Evolutionary conservation across 768 basidiomycete species (phyloP), one percentile per base, ranked within the genome.

Genomic region (Hemileccinum impolitum): DNA sequence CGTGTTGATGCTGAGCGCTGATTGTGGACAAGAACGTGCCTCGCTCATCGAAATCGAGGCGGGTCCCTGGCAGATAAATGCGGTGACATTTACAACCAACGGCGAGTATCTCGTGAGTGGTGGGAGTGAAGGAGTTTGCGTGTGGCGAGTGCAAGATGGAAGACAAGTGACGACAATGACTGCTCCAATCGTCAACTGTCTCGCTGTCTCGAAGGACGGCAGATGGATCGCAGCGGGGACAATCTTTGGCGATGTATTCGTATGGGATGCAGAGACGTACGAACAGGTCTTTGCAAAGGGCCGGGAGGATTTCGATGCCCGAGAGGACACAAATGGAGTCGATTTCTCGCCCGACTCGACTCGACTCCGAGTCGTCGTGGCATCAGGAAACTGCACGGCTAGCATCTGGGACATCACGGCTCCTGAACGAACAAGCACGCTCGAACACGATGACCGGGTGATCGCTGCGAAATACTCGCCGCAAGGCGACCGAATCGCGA

Each of bases 271-370:
- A 13, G 8, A 41, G 11, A 45, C 36, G 1, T 12, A 21, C 35
- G 4, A 34, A 21, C 7, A 18, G 3, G 15, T 37, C 11, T 25
- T 48, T 3, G 6, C 2, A 12, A 15, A 23, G n/a, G n/a, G n/a
- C 10, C 12, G 3, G 21, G 19, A 36, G 6, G 23, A 23, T 23
- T 23, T 36, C 0, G 2, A 23, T 1, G 1, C 11, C 15, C n/a
- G n/a, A n/a, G 2, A 7, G 2, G 19, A 2, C 23, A 13, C 38
- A 14, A 1, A 3, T 2, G 41, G 19, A 3, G 30, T 52, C 21
- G 51, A 48, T n/a, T 48, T 52, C 25, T 48, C 51, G 7, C 45
- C 51, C 4, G 45, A 48, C 30, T 37, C 36, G 14, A 26, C 35
- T 1, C 31, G 40, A 1, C 28, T 52, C 23, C n/a, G n/a, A n/a